Evolutionary conservation across 208 protist species (phyloP).

Genomic region (Trypanosoma scelopori): DNA sequence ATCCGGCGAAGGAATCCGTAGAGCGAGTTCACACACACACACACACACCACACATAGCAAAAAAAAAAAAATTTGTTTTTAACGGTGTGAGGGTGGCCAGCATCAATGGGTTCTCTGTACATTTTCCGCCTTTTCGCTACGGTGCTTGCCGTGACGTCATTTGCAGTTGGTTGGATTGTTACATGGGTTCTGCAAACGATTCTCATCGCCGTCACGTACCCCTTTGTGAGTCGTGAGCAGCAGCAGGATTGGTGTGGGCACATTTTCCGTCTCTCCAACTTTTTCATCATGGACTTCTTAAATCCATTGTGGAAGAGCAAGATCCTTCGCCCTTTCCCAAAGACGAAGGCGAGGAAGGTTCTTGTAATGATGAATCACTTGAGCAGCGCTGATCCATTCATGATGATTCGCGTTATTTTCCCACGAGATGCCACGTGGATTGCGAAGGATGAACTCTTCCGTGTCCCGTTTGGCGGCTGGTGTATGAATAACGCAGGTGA

Average conservation of each 20-base stretch:
- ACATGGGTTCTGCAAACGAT: slow-evolving; percentile 65
- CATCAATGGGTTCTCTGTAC: slow-evolving; percentile 19
- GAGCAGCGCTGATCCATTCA: slow-evolving; percentile 76
- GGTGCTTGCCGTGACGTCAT: slow-evolving; percentile 45
- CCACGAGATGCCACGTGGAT: slow-evolving; percentile 82
- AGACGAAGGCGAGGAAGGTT: slow-evolving; percentile 57
- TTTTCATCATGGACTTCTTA: slow-evolving; percentile 53
- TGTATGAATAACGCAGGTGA: slow-evolving; percentile 74
- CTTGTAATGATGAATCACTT: slow-evolving; percentile 89
- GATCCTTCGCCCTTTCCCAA: slow-evolving; percentile 68
- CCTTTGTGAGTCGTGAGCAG: slow-evolving; percentile 54
- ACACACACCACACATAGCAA: no score
- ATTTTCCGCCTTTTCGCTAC: slow-evolving; percentile 52
- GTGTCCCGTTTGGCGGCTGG: slow-evolving; percentile 85
- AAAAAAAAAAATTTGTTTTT: no score
- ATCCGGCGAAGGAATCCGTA: no score
- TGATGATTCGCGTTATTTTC: slow-evolving; percentile 66
- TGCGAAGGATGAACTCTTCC: slow-evolving; percentile 77
- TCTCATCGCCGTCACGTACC: slow-evolving; percentile 56
- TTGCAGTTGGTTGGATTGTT: slow-evolving; percentile 60
- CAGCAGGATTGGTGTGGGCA: slow-evolving; percentile 72
- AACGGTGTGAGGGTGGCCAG: no score
- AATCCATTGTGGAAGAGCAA: slow-evolving; percentile 84
- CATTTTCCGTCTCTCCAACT: slow-evolving; percentile 74
- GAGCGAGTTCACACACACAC: not conserved